Base-by-base conservation (phyloP, 1,284 basidiomycete species). In the Amylostereum chailletii region DNA sequence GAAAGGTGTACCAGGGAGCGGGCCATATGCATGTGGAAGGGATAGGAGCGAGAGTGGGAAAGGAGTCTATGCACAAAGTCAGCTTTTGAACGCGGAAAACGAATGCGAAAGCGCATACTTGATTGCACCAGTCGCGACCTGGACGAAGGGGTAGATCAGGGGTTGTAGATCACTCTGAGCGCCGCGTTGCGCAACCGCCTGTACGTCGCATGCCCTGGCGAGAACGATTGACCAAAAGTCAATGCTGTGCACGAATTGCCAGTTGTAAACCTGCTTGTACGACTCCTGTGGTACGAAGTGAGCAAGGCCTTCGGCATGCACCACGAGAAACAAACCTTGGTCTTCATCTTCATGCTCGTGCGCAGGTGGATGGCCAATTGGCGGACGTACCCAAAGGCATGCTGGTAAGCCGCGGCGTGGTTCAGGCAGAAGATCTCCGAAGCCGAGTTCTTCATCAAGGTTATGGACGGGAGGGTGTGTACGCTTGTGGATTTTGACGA, bases 401-500 rank as follows among this genome's bases (percentile, higher is more conserved):
- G 94, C 58, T 94, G 94, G 68, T 99, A 99, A 9, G 90, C 78
- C 3, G 76, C 67, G 7, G 77, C 74, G 53, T 83, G 84, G 58
- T 88, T 76, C 46, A 94, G 69, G 56, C 85, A 86, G 70, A 90
- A 99, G 1, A 99, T 74, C 65, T 96, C 94, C 0, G 88, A 87
- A 0, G 94, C 94, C 2, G 93, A 90, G 68, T 99, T 98, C 70
- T 99, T 99, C 92, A 98, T 96, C 40, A 99, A 70, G 61, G 91
- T 96, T 67, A 99, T 89, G 3, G 86, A 82, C n/a, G 94, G 93
- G 9, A 99, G 74, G 1, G 88, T 94, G 70, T 96, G 86, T 2
- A 82, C 75, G 47, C 77, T 90, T 3, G 93, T 96, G 19, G 83
- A 81, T 63, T 92, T 91, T 51, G 82, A 84, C 6, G 84, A 84